Conservation (phyloP, 352 stramenopile genomes). For the Phytophthora sp. region DNA sequence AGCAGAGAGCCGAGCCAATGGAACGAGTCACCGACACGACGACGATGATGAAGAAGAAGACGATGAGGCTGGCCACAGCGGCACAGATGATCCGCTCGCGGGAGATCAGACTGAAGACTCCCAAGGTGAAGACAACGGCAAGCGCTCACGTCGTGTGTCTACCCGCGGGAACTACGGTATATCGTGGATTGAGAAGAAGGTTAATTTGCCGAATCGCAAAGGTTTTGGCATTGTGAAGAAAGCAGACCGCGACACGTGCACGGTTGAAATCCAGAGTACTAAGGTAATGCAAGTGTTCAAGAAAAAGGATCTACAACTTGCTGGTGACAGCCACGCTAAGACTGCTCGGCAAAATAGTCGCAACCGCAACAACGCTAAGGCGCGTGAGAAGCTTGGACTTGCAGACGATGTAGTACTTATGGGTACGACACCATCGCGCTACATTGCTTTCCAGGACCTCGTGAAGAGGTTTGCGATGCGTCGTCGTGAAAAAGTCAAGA, state of each 20-base stretch:
- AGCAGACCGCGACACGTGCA: conserved; percentile 86
- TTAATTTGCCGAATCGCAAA: conserved; percentile 80
- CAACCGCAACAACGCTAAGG: conserved; percentile 76
- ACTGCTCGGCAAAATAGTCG: conserved; percentile 57
- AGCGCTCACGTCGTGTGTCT: conserved; percentile 70
- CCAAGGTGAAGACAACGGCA: conserved; percentile 77
- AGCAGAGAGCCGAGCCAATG: conserved; percentile 29
- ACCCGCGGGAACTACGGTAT: conserved; percentile 86
- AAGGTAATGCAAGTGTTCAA: conserved; percentile 87
- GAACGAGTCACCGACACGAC: conserved; percentile 29
- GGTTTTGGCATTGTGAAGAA: conserved; percentile 82
- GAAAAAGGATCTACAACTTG: conserved; percentile 86
- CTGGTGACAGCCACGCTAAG: conserved; percentile 64
- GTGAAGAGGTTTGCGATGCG: conserved; percentile 87
- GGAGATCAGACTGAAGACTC: conserved; percentile 80
- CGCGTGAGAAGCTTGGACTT: conserved; percentile 74
- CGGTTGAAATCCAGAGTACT: conserved; percentile 73
- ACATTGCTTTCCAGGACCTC: conserved; percentile 84
- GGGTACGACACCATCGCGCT: conserved; percentile 82
- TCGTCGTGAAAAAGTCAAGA: conserved; percentile 83
- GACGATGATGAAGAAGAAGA: conserved; percentile 71
- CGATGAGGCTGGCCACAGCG: conserved; percentile 54
- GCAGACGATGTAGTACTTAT: conserved; percentile 79
- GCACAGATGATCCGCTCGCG: conserved; percentile 50
- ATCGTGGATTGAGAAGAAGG: conserved; percentile 88